Percentiles rank a stretch among this genome's conserved stretches.
phyloP scores from a whole-genome alignment of 805 yeast genomes.

The Candida sakaeoensis region DNA sequence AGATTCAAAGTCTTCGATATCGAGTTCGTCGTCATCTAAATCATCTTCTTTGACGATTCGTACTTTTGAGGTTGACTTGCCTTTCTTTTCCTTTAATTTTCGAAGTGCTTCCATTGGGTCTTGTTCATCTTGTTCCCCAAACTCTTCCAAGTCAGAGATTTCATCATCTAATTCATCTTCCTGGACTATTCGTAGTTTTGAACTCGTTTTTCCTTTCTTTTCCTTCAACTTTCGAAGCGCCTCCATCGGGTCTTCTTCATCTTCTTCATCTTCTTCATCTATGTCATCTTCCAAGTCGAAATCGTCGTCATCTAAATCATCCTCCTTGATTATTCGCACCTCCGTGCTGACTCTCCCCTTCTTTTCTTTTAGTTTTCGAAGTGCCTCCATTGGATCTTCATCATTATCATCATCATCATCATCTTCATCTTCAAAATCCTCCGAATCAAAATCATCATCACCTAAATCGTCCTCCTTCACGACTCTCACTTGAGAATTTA shows the following conservation, averaged over 20 bases:
- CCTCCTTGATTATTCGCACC: constrained; percentile 27
- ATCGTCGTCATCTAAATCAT: constrained; percentile 26
- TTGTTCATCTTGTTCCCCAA: constrained; percentile 14
- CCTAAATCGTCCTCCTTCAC: constrained; percentile 24
- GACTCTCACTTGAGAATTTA: constrained; percentile 12
- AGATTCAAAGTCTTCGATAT: constrained; percentile 11
- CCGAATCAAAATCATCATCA: too few relatives aligned
- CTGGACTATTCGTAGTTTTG: constrained; percentile 20
- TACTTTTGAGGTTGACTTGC: constrained; percentile 12
- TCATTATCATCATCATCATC: constrained; percentile 16
- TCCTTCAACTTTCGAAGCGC: constrained; percentile 17
- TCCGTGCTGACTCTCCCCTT: constrained; percentile 12
- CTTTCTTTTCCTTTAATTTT: constrained; percentile 14
- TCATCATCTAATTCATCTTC: constrained; percentile 24
- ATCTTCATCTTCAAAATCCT: constrained; percentile 17
- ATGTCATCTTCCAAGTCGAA: constrained; percentile 11
- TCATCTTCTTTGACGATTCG: constrained; percentile 31
- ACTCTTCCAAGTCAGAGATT: constrained; percentile 10
- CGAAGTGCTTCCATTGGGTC: constrained; percentile 16
- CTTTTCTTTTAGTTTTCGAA: constrained; percentile 13
- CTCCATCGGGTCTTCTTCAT: constrained; percentile 12
- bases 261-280: constrained; percentile 15
- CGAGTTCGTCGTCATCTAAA: constrained; percentile 20
- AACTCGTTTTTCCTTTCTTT: constrained; percentile 6
- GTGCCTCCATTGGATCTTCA: constrained; percentile 22